phyloP scores from a whole-genome alignment of 805 yeast species.

The Candida sakaeoensis region DNA sequence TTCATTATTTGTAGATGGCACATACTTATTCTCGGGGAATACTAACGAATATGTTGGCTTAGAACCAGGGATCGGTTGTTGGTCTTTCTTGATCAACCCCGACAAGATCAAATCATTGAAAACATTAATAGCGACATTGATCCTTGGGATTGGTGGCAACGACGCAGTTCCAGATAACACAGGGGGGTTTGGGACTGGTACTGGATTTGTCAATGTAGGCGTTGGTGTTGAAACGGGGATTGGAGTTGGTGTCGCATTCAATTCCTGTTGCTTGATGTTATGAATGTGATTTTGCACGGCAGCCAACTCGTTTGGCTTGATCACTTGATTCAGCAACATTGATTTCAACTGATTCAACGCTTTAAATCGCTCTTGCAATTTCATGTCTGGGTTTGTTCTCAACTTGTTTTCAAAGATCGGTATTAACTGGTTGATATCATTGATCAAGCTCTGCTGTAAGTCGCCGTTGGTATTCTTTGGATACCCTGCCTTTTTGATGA shows the following conservation, averaged over 20 bases:
- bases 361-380: conserved; percentile 40
- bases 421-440: conserved; percentile 35
- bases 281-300: conserved; percentile 37
- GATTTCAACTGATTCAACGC: conserved; percentile 43
- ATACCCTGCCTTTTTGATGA: conserved; percentile 43
- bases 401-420: conserved; percentile 42
- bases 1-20: conserved; percentile 12
- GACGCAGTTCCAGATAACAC: background rate
- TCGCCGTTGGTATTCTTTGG: conserved; percentile 3
- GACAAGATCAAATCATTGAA: conserved; percentile 32
- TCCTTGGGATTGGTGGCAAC: conserved; percentile 9
- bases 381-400: conserved; percentile 37
- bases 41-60: conserved; percentile 29
- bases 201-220: conserved; percentile 14
- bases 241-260: conserved; percentile 8
- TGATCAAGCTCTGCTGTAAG: conserved; percentile 18
- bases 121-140: conserved; percentile 20
- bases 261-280: conserved; percentile 34
- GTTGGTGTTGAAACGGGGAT: conserved; percentile 11
- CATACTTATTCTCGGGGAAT: conserved; percentile 30
- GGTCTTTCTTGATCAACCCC: conserved; percentile 39
- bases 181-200: too few species aligned
- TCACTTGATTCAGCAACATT: conserved; percentile 35
- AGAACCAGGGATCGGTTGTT: conserved; percentile 38
- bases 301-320: conserved; percentile 31